Conservation (phyloP, 2,329 filamentous ascomycete species). For the Drechslerella coelobrocha region DNA sequence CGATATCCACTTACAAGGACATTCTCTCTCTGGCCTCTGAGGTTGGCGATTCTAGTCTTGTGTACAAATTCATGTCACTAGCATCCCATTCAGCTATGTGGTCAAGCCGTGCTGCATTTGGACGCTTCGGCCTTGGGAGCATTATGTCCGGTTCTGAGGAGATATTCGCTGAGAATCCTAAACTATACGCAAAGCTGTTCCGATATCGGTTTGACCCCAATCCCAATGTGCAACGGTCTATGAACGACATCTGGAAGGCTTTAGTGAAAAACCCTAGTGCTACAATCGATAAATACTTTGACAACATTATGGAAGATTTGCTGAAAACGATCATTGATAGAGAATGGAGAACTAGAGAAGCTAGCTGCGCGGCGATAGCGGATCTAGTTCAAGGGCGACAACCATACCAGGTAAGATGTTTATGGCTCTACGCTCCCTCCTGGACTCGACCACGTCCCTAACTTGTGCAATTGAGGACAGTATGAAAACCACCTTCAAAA, state of each 20-base stretch:
- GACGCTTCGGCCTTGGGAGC: slow-evolving; percentile 87
- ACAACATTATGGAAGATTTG: slow-evolving; percentile 85
- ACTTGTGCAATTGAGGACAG: slow-evolving; percentile 61
- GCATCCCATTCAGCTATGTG: slow-evolving; percentile 95
- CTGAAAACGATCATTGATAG: slow-evolving; percentile 83
- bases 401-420: slow-evolving; percentile 25
- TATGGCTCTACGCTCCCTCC: background rate
- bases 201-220: slow-evolving; percentile 96
- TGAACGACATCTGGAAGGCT: slow-evolving; percentile 97
- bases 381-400: slow-evolving; percentile 82
- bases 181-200: slow-evolving; percentile 92
- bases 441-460: slow-evolving; percentile 58
- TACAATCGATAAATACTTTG: slow-evolving; percentile 81
- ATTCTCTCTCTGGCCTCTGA: slow-evolving; percentile 95
- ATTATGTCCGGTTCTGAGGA: slow-evolving; percentile 85
- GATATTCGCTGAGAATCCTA: slow-evolving; percentile 78
- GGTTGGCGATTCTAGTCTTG: slow-evolving; percentile 91
- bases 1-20: slow-evolving; percentile 94
- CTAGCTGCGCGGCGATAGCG: slow-evolving; percentile 86
- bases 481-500: slow-evolving; percentile 85
- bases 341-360: slow-evolving; percentile 92
- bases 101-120: slow-evolving; percentile 96
- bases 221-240: slow-evolving; percentile 86
- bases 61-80: slow-evolving; percentile 98
- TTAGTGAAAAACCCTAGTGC: slow-evolving; percentile 85